Conservation (phyloP, 805 yeast species). For the Saccharomycopsis olivae region DNA sequence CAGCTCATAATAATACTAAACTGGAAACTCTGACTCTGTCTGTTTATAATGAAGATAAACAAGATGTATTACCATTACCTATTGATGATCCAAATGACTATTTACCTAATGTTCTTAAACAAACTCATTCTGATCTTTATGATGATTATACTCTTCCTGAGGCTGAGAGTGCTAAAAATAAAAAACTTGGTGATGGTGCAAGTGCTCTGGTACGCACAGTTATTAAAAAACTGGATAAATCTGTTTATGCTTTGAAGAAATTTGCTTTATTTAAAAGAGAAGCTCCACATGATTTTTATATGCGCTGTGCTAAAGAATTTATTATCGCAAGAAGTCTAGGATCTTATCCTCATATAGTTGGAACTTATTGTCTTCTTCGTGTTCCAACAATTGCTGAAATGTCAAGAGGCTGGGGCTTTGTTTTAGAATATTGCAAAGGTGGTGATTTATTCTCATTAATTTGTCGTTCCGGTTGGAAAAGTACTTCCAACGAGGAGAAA, state of each 20-base stretch:
- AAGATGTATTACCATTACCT: conserved; percentile 44
- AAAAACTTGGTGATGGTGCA: conserved; percentile 63
- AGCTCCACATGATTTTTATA: conserved; percentile 51
- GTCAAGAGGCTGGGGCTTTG: conserved; percentile 71
- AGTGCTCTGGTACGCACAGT: conserved; percentile 53
- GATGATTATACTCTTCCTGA: conserved; percentile 44
- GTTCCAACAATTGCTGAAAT: conserved; percentile 44
- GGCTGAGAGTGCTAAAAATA: conserved; percentile 27
- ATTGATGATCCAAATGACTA: conserved; percentile 55
- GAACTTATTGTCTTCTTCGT: conserved; percentile 42
- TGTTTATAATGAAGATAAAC: conserved; percentile 3
- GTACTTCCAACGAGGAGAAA: conserved; percentile 36
- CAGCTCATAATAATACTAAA: conserved; percentile 3
- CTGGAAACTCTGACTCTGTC: no score
- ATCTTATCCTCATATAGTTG: conserved; percentile 50
- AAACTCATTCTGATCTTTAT: conserved; percentile 36
- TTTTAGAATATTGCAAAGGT: conserved; percentile 92
- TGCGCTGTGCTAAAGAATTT: conserved; percentile 53
- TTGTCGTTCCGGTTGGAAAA: conserved; percentile 49
- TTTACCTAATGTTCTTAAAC: conserved; percentile 44
- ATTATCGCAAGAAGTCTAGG: conserved; percentile 45
- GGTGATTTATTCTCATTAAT: conserved; percentile 66
- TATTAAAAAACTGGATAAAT: conserved; percentile 26
- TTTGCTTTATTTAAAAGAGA: conserved; percentile 52
- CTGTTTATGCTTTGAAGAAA: conserved; percentile 54